Evolutionary conservation across 345 rosid species (phyloP), one percentile per base, ranked within the genome.

Genomic region (Brassica incana): DNA sequence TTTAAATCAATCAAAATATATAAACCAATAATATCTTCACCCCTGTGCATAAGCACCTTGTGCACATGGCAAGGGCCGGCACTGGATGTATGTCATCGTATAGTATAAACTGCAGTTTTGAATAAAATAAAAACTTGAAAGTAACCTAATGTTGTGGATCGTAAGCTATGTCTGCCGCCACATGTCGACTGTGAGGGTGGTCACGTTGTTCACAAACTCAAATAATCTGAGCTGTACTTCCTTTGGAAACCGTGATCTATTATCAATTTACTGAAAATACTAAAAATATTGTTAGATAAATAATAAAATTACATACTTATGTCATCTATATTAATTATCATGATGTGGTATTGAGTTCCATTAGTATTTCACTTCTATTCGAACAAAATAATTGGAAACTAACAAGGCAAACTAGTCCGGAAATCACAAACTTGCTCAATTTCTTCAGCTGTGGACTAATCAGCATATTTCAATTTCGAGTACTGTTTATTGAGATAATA

Each of bases 91-190:
- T 8, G 18, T 65, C 36, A 35, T 35, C 3, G 25, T 35, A 65
- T 35, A n/a, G 38, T 65, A 36, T 36, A 63, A 64, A 64, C 32
- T 60, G 12, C 12, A 32, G 16, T 32, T 32, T 0, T 66, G n/a
- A 66, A 18, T 9, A 38, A 52, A 18, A 66, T 5, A 18, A 18
- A 18, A 33, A 8, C 5, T 9, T 16, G 52, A 66, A 66, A 38
- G 82, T 67, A 67, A 79, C 70, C 16, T 62, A 69, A 69, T 80
- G 78, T 74, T 74, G 83, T 74, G 75, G 79, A 80, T 69, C 71
- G 75, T 80, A 80, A 29, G 82, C 78, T 61, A 33, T 67, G 79
- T 69, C 72, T 79, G 48, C 38, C 29, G 67, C 61, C 72, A 80
- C 83, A 73, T 74, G 83, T 10, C 78, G 60, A 2, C 48, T n/a